These are phyloP conservation scores for Anthoceros angustus DNA, from an alignment of 225 moss, liverwort and hornwort genomes.

Conservation along the genomic window DNA sequence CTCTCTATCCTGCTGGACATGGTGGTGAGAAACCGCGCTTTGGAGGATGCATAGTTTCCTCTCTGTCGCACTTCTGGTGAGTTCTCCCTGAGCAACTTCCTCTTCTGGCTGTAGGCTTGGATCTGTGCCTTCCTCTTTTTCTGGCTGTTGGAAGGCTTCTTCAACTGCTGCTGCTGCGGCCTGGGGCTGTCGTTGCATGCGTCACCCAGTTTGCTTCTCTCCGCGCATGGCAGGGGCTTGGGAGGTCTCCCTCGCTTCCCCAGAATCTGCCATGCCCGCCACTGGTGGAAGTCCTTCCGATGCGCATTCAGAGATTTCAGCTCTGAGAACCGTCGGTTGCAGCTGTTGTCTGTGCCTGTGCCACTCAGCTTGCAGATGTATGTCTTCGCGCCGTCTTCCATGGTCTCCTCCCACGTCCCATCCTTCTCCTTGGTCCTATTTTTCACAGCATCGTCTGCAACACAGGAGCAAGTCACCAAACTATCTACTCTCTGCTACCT, in stretches of 20 bases:
- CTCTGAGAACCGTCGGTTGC: neutral
- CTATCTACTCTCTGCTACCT: neutral
- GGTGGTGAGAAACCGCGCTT: neutral
- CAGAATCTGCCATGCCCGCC: neutral
- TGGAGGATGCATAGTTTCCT: neutral
- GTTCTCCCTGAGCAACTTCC: neutral
- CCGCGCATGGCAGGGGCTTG: neutral
- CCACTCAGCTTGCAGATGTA: neutral
- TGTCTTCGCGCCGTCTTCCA: neutral
- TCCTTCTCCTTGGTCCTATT: neutral
- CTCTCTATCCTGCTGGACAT: conserved; percentile 2
- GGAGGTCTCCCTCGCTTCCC: neutral
- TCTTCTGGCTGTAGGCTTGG: neutral
- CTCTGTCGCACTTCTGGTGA: neutral
- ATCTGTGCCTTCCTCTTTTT: conserved; percentile 1
- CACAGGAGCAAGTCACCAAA: neutral
- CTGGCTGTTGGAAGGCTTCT: neutral
- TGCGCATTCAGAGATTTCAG: neutral
- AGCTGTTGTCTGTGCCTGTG: neutral
- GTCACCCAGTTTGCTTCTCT: neutral
- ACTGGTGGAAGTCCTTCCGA: conserved; percentile 4
- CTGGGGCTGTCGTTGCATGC: neutral
- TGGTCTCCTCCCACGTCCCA: neutral
- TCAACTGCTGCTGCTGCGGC: neutral
- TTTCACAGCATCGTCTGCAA: neutral